These are phyloP conservation scores for Eutypa lata DNA, from an alignment of 2,329 filamentous ascomycete species.

Conservation along the genomic window DNA sequence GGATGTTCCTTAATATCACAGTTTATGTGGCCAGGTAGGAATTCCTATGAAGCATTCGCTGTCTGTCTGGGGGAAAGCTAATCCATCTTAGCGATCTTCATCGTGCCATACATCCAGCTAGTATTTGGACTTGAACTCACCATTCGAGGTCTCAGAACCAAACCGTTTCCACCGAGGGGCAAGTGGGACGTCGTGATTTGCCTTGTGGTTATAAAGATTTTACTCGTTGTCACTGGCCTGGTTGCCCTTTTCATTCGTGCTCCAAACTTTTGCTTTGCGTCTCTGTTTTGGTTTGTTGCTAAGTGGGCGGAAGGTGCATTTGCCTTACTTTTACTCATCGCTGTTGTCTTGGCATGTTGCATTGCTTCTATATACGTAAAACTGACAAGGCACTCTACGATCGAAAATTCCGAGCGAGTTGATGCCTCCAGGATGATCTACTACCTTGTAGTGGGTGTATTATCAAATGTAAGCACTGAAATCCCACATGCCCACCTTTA, in stretches of 20 bases:
- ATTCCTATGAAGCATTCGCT: neutral
- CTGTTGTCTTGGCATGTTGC: constrained; percentile 47
- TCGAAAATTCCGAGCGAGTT: constrained; percentile 58
- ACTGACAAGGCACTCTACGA: constrained; percentile 49
- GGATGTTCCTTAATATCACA: constrained; percentile 55
- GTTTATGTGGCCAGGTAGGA: constrained; percentile 57
- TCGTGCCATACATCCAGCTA: constrained; percentile 63
- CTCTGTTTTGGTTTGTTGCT: constrained; percentile 64
- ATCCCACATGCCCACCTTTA: neutral
- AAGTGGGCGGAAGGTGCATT: constrained; percentile 59
- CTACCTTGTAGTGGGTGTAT: constrained; percentile 55
- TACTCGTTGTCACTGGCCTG: constrained; percentile 55
- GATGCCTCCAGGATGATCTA: constrained; percentile 69
- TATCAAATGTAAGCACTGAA: constrained; percentile 49
- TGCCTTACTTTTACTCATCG: constrained; percentile 48
- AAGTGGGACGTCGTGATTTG: constrained; percentile 61
- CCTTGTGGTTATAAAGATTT: constrained; percentile 45
- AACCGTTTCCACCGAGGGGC: constrained; percentile 55
- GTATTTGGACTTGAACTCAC: constrained; percentile 63
- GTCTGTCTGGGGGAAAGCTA: constrained; percentile 15
- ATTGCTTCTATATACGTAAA: constrained; percentile 54
- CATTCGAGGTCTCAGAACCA: constrained; percentile 49
- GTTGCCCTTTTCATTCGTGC: constrained; percentile 55
- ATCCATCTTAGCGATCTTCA: constrained; percentile 54
- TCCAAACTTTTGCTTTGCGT: constrained; percentile 62